These are phyloP conservation scores for Tylopilus felleus DNA, from an alignment of 768 basidiomycete species.

Conservation along the genomic window DNA sequence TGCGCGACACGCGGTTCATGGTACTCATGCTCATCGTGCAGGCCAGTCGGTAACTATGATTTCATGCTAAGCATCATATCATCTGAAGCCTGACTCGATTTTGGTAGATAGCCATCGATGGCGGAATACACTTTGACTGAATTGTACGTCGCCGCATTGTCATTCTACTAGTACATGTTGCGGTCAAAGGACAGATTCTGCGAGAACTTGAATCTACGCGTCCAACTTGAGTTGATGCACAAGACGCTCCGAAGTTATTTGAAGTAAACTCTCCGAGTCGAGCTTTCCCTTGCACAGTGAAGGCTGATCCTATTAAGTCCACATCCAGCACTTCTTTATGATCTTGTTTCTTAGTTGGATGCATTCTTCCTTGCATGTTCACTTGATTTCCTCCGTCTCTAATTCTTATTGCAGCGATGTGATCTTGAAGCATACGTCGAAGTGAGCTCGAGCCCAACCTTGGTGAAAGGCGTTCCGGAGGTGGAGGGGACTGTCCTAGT, in stretches of 20 bases:
- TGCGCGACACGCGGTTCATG: neutral
- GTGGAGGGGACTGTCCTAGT: too few relatives aligned
- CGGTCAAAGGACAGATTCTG: too few relatives aligned
- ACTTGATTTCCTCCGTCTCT: too few relatives aligned
- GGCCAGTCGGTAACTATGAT: conserved; percentile 26
- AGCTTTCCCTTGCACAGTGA: neutral
- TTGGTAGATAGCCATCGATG: conserved; percentile 23
- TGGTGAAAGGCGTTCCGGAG: too few relatives aligned
- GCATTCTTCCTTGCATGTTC: neutral
- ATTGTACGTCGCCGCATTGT: neutral
- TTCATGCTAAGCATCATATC: neutral
- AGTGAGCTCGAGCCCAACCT: too few relatives aligned
- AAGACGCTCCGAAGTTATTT: too few relatives aligned
- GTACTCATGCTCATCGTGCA: neutral
- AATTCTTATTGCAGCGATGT: too few relatives aligned
- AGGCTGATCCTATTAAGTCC: neutral
- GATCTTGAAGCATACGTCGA: too few relatives aligned
- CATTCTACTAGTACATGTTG: too few relatives aligned
- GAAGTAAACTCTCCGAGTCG: neutral
- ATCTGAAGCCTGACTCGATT: neutral
- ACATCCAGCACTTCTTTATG: neutral
- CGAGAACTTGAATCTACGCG: too few relatives aligned
- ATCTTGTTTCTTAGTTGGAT: neutral
- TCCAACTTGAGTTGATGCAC: too few relatives aligned
- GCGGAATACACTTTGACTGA: conserved; percentile 27